Base-by-base conservation (phyloP, 2,329 filamentous ascomycete genomes). In the Curvularia hawaiiensis region DNA sequence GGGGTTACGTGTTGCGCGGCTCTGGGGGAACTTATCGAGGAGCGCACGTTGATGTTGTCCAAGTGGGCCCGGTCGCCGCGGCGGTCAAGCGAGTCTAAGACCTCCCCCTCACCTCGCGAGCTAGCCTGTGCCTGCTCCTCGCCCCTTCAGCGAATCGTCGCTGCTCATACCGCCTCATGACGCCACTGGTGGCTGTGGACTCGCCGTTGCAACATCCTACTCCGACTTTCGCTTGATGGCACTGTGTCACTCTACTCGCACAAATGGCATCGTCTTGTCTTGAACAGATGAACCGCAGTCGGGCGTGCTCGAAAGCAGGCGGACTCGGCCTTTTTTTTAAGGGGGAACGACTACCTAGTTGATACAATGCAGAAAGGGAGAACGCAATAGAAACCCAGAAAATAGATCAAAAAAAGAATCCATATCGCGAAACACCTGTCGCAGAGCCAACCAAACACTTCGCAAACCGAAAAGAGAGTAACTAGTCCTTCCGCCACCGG, bases 321-420 rank as follows among this genome's bases (percentile, higher is more conserved):
- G 62, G 61, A 66, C 62, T 43, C 52, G 63, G 60, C 62, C 56
- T 62, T 67, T 71, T 67, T 71, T 69, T 61, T 24, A 24, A 18
- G 35, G 58, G 46, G 60, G 57, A 60, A 62, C 40, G 22, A 43
- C 69, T 73, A 73, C 63, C 63, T 72, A 73, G 49, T 64, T 68
- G 66, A 71, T 73, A 73, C 70, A 73, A 66, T 52, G 59, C 64
- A 70, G 66, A 59, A 65, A 65, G 63, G 50, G 62, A 57, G 51
- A 65, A 64, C 44, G 57, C 55, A 60, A 50, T 56, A 61, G 56
- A 57, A 50, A 52, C 54, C 56, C 59, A 54, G 46, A 54, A 60
- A 52, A 57, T 57, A 60, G 53, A 62, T 59, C 54, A 59, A 58
- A 31, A 31, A 28, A 61, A 56, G 46, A 50, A 30, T 52, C 56